Evolutionary conservation across 1,284 basidiomycete genomes (phyloP), one percentile per base, ranked within the genome.

Genomic region (Fomitopsis betulina): DNA sequence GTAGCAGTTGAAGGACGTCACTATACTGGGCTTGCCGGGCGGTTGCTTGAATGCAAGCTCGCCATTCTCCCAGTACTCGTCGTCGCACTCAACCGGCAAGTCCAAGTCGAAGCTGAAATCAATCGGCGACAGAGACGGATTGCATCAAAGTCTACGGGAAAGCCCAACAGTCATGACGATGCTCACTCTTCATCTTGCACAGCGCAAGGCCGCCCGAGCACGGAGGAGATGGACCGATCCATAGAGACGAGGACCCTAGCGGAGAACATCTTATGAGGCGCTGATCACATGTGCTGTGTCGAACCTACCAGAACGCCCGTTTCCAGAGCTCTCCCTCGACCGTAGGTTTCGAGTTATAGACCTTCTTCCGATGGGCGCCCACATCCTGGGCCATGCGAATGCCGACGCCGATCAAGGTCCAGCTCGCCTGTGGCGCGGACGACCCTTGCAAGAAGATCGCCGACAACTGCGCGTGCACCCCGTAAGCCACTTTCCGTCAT

Each of bases 161-260:
- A 30, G 38, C 19, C 27, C 10, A 2, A 6, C 45, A 32, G 52
- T 39, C 49, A 17, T 59, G 49, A 42, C 58, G 21, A 50, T 6
- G 76, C 85, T 27, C 64, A 91, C 89, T 94, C 93, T 69, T 93
- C 91, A 60, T 94, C 91, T 59, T 93, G 89, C 47, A 94, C 85
- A 3, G 88, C 88, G 67, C 90, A 87, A 0, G 93, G 90, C 25
- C 93, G 76, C 10, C 93, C 94, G 19, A 95, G 77, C 0, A 81
- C 81, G 4, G 87, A 80, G 63, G 90, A 91, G 57, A 84, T 78
- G 57, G 79, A 71, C 42, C 89, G 77, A 67, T 91, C 89, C 62
- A 87, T 73, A 27, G 76, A 74, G 2, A 89, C 78, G 0, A 91
- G 75, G 4, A 83, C 76, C 86, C 86, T 89, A 42, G 13, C 40